These are phyloP conservation scores for Mucor sp. DNA, from an alignment of 371 early-diverging fungal species.

Conservation along the genomic window DNA sequence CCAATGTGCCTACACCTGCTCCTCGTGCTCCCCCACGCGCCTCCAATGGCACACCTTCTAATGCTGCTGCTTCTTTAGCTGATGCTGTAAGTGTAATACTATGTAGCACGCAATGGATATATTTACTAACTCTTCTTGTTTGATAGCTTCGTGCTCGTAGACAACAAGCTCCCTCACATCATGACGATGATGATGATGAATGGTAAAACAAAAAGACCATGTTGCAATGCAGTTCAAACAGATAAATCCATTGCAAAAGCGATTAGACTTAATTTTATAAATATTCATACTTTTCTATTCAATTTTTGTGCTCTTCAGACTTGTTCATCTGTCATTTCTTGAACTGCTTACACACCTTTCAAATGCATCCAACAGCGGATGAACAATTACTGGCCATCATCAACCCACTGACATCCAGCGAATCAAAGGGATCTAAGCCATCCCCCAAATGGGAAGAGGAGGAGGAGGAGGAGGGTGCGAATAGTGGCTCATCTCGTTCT, in stretches of 20 bases:
- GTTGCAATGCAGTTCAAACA: not conserved
- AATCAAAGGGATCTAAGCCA: not conserved
- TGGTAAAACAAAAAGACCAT: not conserved
- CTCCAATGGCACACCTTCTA: slow-evolving; percentile 38
- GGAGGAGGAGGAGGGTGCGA: not conserved
- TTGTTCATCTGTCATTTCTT: no score
- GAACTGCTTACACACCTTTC: no score
- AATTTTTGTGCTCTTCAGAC: no score
- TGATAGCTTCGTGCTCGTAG: slow-evolving; percentile 30
- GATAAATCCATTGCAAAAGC: not conserved
- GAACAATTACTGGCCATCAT: no score
- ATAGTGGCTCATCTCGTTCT: not conserved
- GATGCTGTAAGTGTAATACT: slow-evolving; percentile 44
- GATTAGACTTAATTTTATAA: not conserved
- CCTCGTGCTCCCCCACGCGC: slow-evolving; percentile 49
- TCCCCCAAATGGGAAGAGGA: no score
- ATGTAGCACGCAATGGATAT: not conserved
- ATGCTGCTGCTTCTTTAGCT: slow-evolving; percentile 47
- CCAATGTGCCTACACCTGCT: slow-evolving; percentile 36
- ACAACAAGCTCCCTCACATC: slow-evolving; percentile 21
- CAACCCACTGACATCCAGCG: not conserved
- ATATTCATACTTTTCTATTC: no score
- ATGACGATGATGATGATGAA: slow-evolving; percentile 30
- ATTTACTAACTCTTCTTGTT: not conserved
- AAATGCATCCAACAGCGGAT: no score